These are phyloP conservation scores for Aspergillus eucalypticola DNA, from an alignment of 2,329 filamentous ascomycete species.

Conservation along the genomic window DNA sequence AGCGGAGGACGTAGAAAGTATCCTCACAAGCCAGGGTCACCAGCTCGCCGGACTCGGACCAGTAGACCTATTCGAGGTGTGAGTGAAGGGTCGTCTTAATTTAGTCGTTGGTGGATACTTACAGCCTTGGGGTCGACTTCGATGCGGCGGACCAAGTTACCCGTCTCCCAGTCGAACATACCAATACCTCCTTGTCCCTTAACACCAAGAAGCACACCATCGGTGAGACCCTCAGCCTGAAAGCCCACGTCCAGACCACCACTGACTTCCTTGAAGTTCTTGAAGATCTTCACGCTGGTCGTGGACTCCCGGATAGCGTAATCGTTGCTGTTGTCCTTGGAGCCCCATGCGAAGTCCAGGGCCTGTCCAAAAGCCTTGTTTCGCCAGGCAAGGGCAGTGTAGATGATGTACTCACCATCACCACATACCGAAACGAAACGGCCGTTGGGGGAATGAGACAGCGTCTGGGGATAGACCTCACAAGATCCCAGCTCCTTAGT, in stretches of 20 bases:
- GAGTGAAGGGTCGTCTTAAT: neutral
- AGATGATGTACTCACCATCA: constrained; percentile 98
- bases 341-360: constrained; percentile 94
- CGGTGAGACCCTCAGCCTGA: constrained; percentile 86
- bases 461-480: constrained; percentile 92
- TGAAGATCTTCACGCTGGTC: constrained; percentile 94
- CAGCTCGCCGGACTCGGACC: constrained; percentile 94
- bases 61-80: constrained; percentile 70
- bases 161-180: constrained; percentile 94
- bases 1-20: constrained; percentile 90
- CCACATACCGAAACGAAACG: constrained; percentile 88
- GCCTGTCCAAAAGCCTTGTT: constrained; percentile 97
- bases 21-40: constrained; percentile 93
- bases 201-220: constrained; percentile 87
- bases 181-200: constrained; percentile 93
- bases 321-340: constrained; percentile 97
- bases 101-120: constrained; percentile 25
- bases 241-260: constrained; percentile 92
- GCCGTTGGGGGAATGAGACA: constrained; percentile 94
- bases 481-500: constrained; percentile 95
- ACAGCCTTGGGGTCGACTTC: constrained; percentile 70
- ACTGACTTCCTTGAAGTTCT: constrained; percentile 91
- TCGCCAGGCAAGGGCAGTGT: constrained; percentile 92
- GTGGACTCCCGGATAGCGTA: constrained; percentile 94
- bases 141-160: constrained; percentile 85